phyloP scores from a whole-genome alignment of 2,329 filamentous ascomycete genomes.

The Aspergillus eucalypticola region DNA sequence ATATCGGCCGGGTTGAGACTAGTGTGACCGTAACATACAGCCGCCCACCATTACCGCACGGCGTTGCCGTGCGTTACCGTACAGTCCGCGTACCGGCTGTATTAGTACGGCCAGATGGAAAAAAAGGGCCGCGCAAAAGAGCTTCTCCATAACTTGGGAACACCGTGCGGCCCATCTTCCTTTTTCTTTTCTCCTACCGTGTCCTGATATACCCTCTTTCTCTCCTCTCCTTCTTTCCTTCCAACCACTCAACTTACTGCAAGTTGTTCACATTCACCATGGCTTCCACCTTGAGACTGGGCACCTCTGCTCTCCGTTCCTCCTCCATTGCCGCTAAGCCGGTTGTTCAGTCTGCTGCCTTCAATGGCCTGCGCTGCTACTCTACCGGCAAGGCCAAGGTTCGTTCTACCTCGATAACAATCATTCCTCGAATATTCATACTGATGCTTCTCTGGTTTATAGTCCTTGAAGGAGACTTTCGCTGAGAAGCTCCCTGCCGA shows the following conservation, averaged over 20 bases:
- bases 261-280: constrained; percentile 58
- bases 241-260: constrained; percentile 31
- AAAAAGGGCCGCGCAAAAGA: constrained; percentile 36
- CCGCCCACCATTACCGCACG: constrained; percentile 12
- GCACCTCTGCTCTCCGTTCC: constrained; percentile 78
- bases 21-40: constrained; percentile 31
- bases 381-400: constrained; percentile 86
- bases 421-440: constrained; percentile 13
- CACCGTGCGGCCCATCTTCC: constrained; percentile 21
- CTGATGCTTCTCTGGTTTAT: constrained; percentile 30
- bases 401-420: constrained; percentile 33
- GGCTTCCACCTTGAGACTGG: constrained; percentile 80
- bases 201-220: constrained; percentile 31
- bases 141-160: constrained; percentile 27
- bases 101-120: constrained; percentile 37
- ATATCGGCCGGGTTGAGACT: constrained; percentile 25
- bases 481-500: constrained; percentile 93
- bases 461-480: constrained; percentile 98
- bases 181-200: constrained; percentile 38
- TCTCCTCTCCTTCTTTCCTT: constrained; percentile 36
- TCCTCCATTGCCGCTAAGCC: constrained; percentile 68
- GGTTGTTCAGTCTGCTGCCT: constrained; percentile 68
- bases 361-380: constrained; percentile 85
- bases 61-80: constrained; percentile 21
- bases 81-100: constrained; percentile 33